These are phyloP conservation scores for Elaeis oleifera DNA, from an alignment of 202 grass and related monocot species.

Conservation along the genomic window DNA sequence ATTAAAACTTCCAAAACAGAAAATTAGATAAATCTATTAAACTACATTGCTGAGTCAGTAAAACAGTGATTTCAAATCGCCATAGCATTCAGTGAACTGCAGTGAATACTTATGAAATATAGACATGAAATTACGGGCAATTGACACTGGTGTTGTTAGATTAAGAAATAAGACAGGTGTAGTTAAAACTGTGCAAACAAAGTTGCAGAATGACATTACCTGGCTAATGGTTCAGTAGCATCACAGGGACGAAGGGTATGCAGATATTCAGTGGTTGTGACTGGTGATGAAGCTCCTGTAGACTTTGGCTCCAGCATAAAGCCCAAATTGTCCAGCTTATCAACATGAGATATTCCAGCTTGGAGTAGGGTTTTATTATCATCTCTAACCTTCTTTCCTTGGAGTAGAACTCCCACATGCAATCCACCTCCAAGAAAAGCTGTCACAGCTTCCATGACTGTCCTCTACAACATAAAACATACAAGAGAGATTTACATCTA, in stretches of 20 bases:
- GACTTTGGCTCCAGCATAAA: slow-evolving; percentile 84
- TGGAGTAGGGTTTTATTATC: slow-evolving; percentile 74
- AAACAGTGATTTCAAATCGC: no score
- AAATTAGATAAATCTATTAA: no score
- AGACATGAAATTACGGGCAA: no score
- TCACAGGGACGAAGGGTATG: slow-evolving; percentile 50
- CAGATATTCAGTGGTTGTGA: slow-evolving; percentile 37
- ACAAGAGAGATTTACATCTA: no score
- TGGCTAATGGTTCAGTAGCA: slow-evolving; percentile 62
- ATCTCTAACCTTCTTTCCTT: slow-evolving; percentile 89
- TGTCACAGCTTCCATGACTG: slow-evolving; percentile 80
- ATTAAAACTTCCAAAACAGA: no score
- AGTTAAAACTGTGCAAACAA: no score
- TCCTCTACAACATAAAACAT: slow-evolving; percentile 53
- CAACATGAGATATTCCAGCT: slow-evolving; percentile 53
- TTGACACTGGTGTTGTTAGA: no score
- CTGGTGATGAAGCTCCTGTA: slow-evolving; percentile 27
- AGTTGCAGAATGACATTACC: slow-evolving; percentile 30
- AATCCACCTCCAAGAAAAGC: slow-evolving; percentile 79
- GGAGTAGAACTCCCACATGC: slow-evolving; percentile 67
- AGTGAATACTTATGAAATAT: no score
- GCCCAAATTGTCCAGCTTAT: slow-evolving; percentile 55
- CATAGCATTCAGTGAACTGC: no score
- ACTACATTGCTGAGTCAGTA: no score
- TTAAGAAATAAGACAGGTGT: no score